Conservation (phyloP, 208 protist genomes). For the Trypanosoma mega region DNA sequence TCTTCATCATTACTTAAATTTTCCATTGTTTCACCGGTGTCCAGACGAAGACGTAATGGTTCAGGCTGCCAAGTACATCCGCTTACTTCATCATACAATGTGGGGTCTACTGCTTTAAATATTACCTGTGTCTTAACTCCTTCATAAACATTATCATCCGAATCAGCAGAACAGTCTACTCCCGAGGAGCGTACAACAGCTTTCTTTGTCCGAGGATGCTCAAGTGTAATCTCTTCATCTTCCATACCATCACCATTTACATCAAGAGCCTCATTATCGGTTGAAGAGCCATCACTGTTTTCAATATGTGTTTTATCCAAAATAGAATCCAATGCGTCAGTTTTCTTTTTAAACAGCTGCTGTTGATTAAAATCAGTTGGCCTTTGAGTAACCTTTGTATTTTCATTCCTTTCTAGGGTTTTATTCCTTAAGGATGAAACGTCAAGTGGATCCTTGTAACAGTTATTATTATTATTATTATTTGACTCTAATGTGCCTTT, state of each 20-base stretch:
- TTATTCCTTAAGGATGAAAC: background rate
- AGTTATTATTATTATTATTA: too few species aligned
- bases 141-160: slow-evolving; percentile 63
- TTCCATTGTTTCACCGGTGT: slow-evolving; percentile 29
- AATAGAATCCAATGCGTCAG: background rate
- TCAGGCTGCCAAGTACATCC: slow-evolving; percentile 78
- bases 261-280: background rate
- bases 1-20: slow-evolving; percentile 28
- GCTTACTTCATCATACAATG: slow-evolving; percentile 56
- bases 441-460: slow-evolving; percentile 6
- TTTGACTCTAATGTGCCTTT: background rate
- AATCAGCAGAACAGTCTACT: slow-evolving; percentile 30
- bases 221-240: slow-evolving; percentile 1
- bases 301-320: slow-evolving; percentile 12
- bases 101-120: slow-evolving; percentile 70
- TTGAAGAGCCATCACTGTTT: too few species aligned
- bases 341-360: background rate
- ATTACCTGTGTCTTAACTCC: slow-evolving; percentile 74
- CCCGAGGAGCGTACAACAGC: background rate
- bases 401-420: background rate
- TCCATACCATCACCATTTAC: background rate
- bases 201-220: background rate
- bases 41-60: slow-evolving; percentile 41
- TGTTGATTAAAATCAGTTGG: background rate
- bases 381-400: background rate